Base-by-base conservation (phyloP, 1,284 basidiomycete genomes). In the Gomphus sp. region DNA sequence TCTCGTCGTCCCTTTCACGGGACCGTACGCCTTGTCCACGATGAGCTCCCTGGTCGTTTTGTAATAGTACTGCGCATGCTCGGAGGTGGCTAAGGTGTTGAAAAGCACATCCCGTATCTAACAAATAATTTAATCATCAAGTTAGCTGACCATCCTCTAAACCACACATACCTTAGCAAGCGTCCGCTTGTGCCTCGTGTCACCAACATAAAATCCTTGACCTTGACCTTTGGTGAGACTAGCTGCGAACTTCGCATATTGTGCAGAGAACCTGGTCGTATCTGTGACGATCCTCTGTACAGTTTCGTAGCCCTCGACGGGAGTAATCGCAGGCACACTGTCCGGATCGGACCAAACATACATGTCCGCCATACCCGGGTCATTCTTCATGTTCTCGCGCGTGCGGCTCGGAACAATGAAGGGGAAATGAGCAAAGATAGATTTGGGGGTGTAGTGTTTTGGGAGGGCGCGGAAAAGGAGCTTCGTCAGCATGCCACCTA, bases 401-500 rank as follows among this genome's bases (percentile, higher is more conserved):
- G 82, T 77, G 53, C 64, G 75, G 5, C 65, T 62, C 0, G 84
- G 83, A 8, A 77, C 77, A 61, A 83, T 66, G 73, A 87, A 84
- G 3, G 84, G 84, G 73, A 86, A 85, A 64, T 81, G 80, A 4
- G 82, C 84, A 61, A 84, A 82, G 0, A 76, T 74, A 63, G 85
- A 88, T 67, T 87, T 82, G 65, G 82, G 78, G 0, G 77, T 76
- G 72, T 80, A 93, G 65, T 86, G 73, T 34, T 80, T 69, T 2
- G 91, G 90, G 2, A 93, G 77, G 22, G 81, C 81, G 60, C 88
- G 84, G 59, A 90, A 73, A 68, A 93, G 73, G 37, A 93, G 76
- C 44, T 83, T 81, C 16, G 85, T 87, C 45, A 91, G 79, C 31
- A 80, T 85, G 65, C 87, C 88, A 25, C 88, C 89, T 63, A 85